phyloP scores from a whole-genome alignment of 768 basidiomycete genomes.

The Mycena polygramma region DNA sequence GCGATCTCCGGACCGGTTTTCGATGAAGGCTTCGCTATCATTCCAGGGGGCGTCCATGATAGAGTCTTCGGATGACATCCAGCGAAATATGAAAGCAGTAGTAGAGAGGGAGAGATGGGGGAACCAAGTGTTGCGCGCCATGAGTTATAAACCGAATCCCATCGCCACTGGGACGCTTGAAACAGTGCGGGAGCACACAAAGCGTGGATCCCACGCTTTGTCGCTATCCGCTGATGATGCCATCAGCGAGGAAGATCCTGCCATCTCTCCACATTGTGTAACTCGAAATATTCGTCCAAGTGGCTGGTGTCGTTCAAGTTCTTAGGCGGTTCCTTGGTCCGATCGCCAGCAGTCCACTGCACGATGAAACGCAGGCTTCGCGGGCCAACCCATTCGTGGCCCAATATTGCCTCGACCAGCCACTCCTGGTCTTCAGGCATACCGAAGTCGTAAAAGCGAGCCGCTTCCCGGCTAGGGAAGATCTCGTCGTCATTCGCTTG shows the following conservation, averaged over 20 bases:
- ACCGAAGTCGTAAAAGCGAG: conserved; percentile 53
- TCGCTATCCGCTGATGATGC: neutral
- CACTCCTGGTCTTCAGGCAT: conserved; percentile 49
- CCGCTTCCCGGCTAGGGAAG: conserved; percentile 17
- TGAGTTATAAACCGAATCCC: no score
- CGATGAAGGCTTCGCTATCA: no score
- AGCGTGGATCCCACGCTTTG: neutral
- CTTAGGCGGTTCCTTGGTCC: conserved; percentile 46
- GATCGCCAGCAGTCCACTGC: conserved; percentile 48
- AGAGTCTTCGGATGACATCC: no score
- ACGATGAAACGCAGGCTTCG: conserved; percentile 42
- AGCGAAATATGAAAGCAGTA: no score
- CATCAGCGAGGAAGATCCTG: neutral
- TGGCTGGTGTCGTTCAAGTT: conserved; percentile 35
- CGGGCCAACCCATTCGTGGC: neutral
- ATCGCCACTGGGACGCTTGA: no score
- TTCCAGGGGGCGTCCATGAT: no score
- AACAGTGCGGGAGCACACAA: no score
- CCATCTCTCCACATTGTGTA: neutral
- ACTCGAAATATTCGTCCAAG: neutral
- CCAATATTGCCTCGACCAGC: conserved; percentile 50
- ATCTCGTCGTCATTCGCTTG: no score
- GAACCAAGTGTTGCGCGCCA: no score
- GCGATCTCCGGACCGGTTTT: no score
- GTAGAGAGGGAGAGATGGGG: no score